Conservation (phyloP, 2,329 filamentous ascomycete species). For the Pseudogymnoascus sp. region DNA sequence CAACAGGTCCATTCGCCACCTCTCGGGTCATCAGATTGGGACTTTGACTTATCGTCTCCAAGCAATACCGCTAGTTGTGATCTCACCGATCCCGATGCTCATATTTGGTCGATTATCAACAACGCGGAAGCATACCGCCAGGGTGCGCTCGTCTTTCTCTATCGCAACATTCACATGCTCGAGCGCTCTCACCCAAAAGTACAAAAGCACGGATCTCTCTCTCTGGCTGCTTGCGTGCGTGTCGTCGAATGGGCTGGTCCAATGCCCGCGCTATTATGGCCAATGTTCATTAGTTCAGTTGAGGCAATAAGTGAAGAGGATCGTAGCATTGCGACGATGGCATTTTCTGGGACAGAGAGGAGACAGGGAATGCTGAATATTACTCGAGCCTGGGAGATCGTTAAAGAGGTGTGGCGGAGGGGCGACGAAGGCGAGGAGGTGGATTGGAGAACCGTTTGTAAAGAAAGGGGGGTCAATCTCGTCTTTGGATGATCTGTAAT, state of each 20-base stretch:
- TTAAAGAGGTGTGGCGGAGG: conserved; percentile 55
- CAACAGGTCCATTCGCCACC: not conserved
- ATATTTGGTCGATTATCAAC: conserved; percentile 31
- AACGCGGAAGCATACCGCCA: conserved; percentile 48
- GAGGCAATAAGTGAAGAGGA: conserved; percentile 48
- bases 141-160: conserved; percentile 41
- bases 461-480: conserved; percentile 52
- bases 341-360: conserved; percentile 47
- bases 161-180: conserved; percentile 35
- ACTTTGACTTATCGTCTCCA: conserved; percentile 10
- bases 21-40: not conserved
- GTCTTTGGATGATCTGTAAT: conserved; percentile 46
- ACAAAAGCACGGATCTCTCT: conserved; percentile 45
- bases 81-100: conserved; percentile 12
- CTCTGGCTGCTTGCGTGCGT: conserved; percentile 47
- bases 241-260: conserved; percentile 51
- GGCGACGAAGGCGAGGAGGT: conserved; percentile 33
- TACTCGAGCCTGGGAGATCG: conserved; percentile 46
- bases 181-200: conserved; percentile 43
- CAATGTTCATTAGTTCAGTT: conserved; percentile 56
- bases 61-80: conserved; percentile 4
- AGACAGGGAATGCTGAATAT: conserved; percentile 52
- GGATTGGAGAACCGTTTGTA: conserved; percentile 35
- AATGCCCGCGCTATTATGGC: conserved; percentile 59
- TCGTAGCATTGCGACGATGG: conserved; percentile 42